Evolutionary conservation across 208 protist species (phyloP).

Genomic region (Leishmania martiniquensis): DNA sequence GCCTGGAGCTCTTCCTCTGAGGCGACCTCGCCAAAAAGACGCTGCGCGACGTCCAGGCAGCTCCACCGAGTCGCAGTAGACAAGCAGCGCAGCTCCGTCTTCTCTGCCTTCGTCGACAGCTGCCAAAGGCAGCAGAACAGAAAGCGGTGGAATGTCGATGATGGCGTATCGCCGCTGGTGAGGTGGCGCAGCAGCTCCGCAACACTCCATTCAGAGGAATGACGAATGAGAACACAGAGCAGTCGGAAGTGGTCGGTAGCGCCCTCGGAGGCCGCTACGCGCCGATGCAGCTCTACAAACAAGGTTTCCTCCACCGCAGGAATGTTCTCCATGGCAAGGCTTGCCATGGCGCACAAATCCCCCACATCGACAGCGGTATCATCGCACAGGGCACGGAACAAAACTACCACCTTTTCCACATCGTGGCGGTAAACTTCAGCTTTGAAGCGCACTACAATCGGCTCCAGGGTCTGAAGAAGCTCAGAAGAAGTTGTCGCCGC

Average conservation of each 20-base stretch:
- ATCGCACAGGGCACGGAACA: constrained; percentile 7
- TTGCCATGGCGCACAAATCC: constrained; percentile 31
- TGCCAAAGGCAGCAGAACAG: constrained; percentile 29
- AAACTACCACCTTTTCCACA: background rate
- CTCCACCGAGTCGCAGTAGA: constrained; percentile 7
- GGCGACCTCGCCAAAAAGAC: constrained; percentile 7
- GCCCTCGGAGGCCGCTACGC: background rate
- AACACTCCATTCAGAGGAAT: constrained; percentile 20
- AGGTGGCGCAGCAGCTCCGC: constrained; percentile 16
- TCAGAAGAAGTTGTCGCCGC: constrained; percentile 10
- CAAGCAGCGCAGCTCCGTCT: background rate
- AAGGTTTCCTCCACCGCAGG: constrained; percentile 13
- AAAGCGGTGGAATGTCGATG: constrained; percentile 13
- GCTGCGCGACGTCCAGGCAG: constrained; percentile 15
- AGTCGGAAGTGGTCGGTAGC: constrained; percentile 14
- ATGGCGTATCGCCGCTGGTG: background rate
- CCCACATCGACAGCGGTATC: constrained; percentile 1
- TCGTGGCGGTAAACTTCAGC: constrained; percentile 13
- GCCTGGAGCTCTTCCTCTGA: constrained; percentile 19
- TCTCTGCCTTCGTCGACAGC: background rate
- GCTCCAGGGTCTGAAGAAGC: constrained; percentile 38
- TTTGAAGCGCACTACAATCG: constrained; percentile 27
- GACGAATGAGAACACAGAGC: constrained; percentile 22
- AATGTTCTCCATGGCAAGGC: constrained; percentile 18
- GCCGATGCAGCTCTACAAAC: constrained; percentile 8